phyloP scores from a whole-genome alignment of 306 rosid species.

The Arachis hypogaea region DNA sequence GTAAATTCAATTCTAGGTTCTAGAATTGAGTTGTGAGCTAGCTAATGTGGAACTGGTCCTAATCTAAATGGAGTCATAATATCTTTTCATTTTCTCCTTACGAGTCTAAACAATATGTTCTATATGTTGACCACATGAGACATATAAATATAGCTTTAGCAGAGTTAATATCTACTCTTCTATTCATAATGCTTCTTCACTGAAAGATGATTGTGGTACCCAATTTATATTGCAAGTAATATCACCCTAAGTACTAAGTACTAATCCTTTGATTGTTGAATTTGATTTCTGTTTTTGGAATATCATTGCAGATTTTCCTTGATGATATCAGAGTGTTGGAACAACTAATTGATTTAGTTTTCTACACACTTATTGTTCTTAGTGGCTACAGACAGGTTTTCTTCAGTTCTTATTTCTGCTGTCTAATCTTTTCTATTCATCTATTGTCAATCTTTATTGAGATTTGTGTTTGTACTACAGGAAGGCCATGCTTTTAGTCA shows the following conservation, averaged over 20 bases:
- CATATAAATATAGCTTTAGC: constrained; percentile 4
- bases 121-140: constrained; percentile 20
- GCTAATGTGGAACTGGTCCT: constrained; percentile 3
- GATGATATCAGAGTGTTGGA: constrained; percentile 81
- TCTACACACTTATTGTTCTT: constrained; percentile 72
- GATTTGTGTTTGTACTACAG: constrained; percentile 60
- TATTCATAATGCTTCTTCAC: constrained; percentile 19
- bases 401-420: constrained; percentile 35
- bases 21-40: constrained; percentile 7
- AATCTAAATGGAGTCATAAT: not conserved
- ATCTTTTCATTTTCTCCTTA: constrained; percentile 21
- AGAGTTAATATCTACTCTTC: constrained; percentile 24
- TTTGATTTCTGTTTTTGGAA: constrained; percentile 40
- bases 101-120: constrained; percentile 12
- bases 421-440: constrained; percentile 35
- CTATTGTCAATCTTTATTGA: constrained; percentile 36
- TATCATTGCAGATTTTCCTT: constrained; percentile 66
- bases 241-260: not conserved
- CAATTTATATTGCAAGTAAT: constrained; percentile 19
- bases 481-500: constrained; percentile 54
- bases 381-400: constrained; percentile 78
- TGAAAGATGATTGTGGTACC: constrained; percentile 16
- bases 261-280: constrained; percentile 24
- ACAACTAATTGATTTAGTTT: constrained; percentile 83
- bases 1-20: constrained; percentile 25